Conservation (phyloP, 129 eudicot species). For the Flaveria robusta region DNA sequence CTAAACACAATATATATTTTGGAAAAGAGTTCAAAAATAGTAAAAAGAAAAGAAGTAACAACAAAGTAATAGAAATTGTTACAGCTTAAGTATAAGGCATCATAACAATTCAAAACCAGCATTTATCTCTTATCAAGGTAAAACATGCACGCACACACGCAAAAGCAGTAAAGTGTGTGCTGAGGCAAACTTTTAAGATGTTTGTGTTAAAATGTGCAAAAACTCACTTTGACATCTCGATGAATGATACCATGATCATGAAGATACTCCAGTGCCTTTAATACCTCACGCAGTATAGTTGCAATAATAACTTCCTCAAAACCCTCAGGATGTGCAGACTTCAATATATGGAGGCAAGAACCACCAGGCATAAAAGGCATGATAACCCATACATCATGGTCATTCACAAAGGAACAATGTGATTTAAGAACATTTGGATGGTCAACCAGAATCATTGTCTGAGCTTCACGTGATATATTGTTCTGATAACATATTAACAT, state of each 20-base stretch:
- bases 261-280: constrained; percentile 86
- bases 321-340: constrained; percentile 84
- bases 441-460: constrained; percentile 89
- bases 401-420: constrained; percentile 86
- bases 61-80: too few relatives aligned
- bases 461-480: constrained; percentile 87
- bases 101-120: too few relatives aligned
- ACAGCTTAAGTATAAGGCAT: too few relatives aligned
- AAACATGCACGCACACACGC: not conserved
- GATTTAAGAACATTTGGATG: constrained; percentile 87
- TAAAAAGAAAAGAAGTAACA: too few relatives aligned
- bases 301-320: constrained; percentile 91
- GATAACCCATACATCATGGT: constrained; percentile 87
- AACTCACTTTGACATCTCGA: constrained; percentile 89
- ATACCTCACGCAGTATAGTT: constrained; percentile 77
- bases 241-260: constrained; percentile 94
- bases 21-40: too few relatives aligned
- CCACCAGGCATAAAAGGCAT: constrained; percentile 97
- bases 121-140: not conserved
- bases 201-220: not conserved
- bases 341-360: constrained; percentile 88
- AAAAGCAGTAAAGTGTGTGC: constrained; percentile 1
- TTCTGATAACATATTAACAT: constrained; percentile 48
- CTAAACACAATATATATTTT: too few relatives aligned
- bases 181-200: not conserved